These are phyloP conservation scores for Cucurbita ficifolia DNA, from an alignment of 306 rosid genomes.

Conservation along the genomic window DNA sequence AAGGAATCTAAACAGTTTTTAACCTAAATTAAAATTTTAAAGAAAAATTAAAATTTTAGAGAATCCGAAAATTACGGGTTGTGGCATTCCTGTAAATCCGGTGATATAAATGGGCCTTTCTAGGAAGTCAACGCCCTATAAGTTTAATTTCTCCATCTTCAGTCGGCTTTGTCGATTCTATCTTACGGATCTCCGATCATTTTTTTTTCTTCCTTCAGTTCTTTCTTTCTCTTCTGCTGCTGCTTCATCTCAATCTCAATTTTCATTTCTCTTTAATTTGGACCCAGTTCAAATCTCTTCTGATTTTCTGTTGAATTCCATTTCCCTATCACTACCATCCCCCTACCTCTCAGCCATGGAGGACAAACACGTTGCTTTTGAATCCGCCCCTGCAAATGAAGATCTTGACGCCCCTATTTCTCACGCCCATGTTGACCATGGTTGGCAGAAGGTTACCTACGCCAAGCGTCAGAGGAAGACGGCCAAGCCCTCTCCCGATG, in stretches of 20 bases:
- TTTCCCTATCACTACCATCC: background rate
- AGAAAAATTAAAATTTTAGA: no score
- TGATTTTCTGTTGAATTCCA: background rate
- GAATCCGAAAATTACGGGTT: background rate
- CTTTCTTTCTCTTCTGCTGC: background rate
- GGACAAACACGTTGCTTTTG: constrained; percentile 30
- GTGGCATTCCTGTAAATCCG: background rate
- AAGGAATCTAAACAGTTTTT: no score
- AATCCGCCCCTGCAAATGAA: constrained; percentile 14
- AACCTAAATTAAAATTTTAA: no score
- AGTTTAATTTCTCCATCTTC: background rate
- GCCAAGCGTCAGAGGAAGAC: constrained; percentile 58
- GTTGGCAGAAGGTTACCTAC: constrained; percentile 95
- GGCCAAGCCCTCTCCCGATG: constrained; percentile 23
- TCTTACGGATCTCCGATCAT: background rate
- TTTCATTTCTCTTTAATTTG: background rate
- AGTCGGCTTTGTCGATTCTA: background rate
- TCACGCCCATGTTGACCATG: constrained; percentile 38
- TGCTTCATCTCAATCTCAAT: background rate
- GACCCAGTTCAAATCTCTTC: background rate
- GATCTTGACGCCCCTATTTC: constrained; percentile 10
- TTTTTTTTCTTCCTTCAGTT: background rate
- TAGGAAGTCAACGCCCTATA: background rate
- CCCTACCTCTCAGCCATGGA: constrained; percentile 24
- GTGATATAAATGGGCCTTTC: background rate